Base-by-base conservation (phyloP, 306 rosid species). In the Arachis stenosperma region DNA sequence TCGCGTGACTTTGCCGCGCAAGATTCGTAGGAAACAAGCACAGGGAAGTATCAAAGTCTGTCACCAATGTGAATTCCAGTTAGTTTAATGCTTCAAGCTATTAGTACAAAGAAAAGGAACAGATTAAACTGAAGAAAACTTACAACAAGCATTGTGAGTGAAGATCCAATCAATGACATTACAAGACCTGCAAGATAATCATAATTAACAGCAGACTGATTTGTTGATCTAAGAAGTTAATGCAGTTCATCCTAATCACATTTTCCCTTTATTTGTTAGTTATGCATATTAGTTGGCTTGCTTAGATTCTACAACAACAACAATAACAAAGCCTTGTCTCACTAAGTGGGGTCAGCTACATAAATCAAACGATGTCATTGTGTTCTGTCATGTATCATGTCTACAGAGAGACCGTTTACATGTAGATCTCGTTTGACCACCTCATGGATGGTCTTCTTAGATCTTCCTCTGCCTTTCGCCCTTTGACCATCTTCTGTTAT, bases 41-140 rank as follows among this genome's bases (percentile, higher is more conserved):
- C 99, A 95, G 22, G 99, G 99, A 67, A 95, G 90, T 65, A 95
- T 91, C 89, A 95, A 77, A 17, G 98, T 84, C 99, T 95, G 98
- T 75, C 65, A 83, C 47, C 30, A 60, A 75, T 53, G 51, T 22
- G 43, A 42, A 54, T 42, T 9, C 67, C 37, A 64, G 13, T 66
- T 69, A 78, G 13, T 11, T 15, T 54, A 72, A 40, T 58, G 67
- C 65, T 29, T 27, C 14, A 17, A 17, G 52, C 63, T 6, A 72
- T 55, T 57, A 68, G 44, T 54, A 12, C 56, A 9, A 22, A 60
- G 67, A 77, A 17, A 10, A 53, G 40, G 66, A 73, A 13, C 60
- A 56, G 12, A 29, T 69, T n/a, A 39, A 8, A 10, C 9, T 33
- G 63, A 43, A 58, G 76, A 53, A 39, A 79, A 83, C 98, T 84